A percentile compares a stretch with the other conserved stretches of the same genome.
These are phyloP conservation scores for Trichoderma gamsii DNA, from an alignment of 495 filamentous ascomycete species.

Conservation along the genomic window DNA sequence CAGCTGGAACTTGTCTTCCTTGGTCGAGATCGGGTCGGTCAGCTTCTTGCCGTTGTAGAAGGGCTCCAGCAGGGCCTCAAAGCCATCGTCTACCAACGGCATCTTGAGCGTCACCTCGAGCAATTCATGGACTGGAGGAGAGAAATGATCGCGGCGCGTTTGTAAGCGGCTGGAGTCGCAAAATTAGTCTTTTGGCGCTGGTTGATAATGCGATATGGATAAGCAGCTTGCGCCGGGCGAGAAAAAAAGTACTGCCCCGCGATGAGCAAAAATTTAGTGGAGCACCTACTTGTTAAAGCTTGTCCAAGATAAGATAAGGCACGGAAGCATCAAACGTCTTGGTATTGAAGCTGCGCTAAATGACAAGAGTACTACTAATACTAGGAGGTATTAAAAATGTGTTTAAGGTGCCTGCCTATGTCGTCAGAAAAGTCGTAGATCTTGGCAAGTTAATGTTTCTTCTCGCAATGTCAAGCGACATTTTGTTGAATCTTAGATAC, in stretches of 20 bases:
- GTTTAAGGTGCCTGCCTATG: too few relatives aligned
- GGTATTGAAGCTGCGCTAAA: too few relatives aligned
- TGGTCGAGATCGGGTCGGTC: constrained; percentile 91
- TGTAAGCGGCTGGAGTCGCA: neutral
- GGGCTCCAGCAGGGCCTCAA: constrained; percentile 84
- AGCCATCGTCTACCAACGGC: constrained; percentile 48
- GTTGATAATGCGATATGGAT: constrained; percentile 6
- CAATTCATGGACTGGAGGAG: constrained; percentile 14
- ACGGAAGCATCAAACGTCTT: neutral
- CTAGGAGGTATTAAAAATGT: too few relatives aligned
- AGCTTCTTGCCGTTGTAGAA: constrained; percentile 94
- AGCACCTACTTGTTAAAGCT: neutral
- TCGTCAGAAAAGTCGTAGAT: too few relatives aligned
- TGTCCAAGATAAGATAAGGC: neutral
- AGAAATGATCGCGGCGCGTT: neutral
- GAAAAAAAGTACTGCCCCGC: constrained; percentile 17
- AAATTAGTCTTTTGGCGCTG: neutral
- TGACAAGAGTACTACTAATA: too few relatives aligned
- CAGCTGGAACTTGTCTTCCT: constrained; percentile 88
- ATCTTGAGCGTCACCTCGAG: constrained; percentile 29
- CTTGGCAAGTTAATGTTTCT: too few relatives aligned
- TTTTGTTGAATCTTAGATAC: too few relatives aligned
- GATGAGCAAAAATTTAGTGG: constrained; percentile 2
- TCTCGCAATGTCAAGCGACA: too few relatives aligned
- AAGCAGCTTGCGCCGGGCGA: neutral